Evolutionary conservation across 2,329 filamentous ascomycete genomes (phyloP), one percentile per base, ranked within the genome.

Genomic region (Capronia americana): DNA sequence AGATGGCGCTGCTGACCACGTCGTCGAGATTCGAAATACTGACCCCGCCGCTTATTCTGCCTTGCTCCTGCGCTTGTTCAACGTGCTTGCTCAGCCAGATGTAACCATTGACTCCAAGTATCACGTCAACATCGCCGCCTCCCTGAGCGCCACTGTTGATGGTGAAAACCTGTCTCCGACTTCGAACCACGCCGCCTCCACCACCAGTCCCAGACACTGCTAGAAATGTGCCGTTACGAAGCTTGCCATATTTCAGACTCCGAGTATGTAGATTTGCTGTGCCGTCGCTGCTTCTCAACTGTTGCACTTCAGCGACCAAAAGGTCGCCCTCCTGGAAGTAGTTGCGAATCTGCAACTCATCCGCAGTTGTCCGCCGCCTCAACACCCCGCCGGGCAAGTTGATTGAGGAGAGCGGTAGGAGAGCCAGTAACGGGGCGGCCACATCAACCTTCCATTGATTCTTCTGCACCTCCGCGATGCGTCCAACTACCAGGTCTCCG

Each of bases 321-420:
- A 99, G 81, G 77, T 99, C 95, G 12, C 95, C 95, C 79, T 99
- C 95, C 62, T 90, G 89, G 81, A 99, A 98, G 80, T 97, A 99
- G n/a, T 89, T 92, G 58, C 95, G 88, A 79, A 99, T 98, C 80
- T 98, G 95, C 74, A 99, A 85, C 82, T 98, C 95, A 78, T 99
- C 95, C 17, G 95, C 96, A 75, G 94, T 93, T 30, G 95, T 99
- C 71, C 95, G 86, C 76, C 94, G 91, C 65, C 95, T 88, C 74
- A 97, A 84, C 70, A 97, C 96, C 38, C 95, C 95, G 64, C 95
- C 95, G 0, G 95, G 95, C 2, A 99, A 83, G 77, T 99, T 99
- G 80, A 99, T 98, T 68, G 91, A 90, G 61, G 88, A 92, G 51
- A 99, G 88, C 20, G 93, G 92, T 10, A 99, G 85, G 55, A 89